Evolutionary conservation across 176 grass and related monocot species (phyloP), one percentile per base, ranked within the genome.

Genomic region (Elymus sibiricus): DNA sequence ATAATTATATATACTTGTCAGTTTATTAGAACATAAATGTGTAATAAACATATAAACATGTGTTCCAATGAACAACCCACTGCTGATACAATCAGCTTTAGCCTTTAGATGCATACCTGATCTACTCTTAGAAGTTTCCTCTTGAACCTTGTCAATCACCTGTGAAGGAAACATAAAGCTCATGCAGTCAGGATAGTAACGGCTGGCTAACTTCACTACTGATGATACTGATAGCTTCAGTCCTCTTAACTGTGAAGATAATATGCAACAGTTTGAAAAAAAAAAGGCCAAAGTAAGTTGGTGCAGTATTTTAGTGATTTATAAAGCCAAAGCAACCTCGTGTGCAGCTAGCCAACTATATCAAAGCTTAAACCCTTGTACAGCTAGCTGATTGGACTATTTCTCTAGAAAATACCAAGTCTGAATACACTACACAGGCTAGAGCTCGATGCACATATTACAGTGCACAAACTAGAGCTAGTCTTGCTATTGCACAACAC

Each of bases 71-170:
- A 27, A 19, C 58, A 8, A 4, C 63, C 26, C 62, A 42, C 42
- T 31, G 32, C 9, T 69, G 5, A 51, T 27, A 22, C 60, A 37
- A 72, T 56, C 64, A 76, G 21, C 56, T 55, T 81, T 22, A 61
- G 24, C 12, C 19, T 35, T 76, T 63, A 16, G 55, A 61, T 83
- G 10, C 76, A 84, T 86, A 99, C 97, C 97, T 93, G 90, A 76
- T 83, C 97, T 92, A 35, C 86, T 99, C 80, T 94, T 99, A 29
- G 92, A 89, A 80, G 94, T 99, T 90, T 99, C 97, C 87, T 99
- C 97, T 90, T 99, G 97, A 80, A 99, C 97, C 70, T 99, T 99
- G 83, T 99, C 97, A 66, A 99, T 99, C 26, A 99, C 97, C 97
- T 99, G 74, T 14, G 83, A 8, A 25, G 76, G 15, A 4, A 82